Conservation (phyloP, 1,139 yeast genomes). For the Pichia sp. region DNA sequence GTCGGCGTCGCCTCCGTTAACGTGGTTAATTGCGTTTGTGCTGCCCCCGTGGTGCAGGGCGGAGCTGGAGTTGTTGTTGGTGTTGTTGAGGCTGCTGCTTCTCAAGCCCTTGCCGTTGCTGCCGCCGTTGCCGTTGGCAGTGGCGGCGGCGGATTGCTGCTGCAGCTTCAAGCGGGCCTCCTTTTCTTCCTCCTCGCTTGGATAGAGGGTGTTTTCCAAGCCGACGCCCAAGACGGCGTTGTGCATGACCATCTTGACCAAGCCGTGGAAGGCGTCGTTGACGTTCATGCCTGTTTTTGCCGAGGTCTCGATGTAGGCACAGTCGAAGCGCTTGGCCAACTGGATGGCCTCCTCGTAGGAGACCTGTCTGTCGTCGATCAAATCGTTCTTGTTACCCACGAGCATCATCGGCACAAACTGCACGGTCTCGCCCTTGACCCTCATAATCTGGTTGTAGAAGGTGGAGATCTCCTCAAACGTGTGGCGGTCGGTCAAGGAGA, state of each 20-base stretch:
- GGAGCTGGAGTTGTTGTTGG: background rate
- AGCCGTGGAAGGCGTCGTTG: slow-evolving; percentile 83
- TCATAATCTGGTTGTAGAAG: slow-evolving; percentile 78
- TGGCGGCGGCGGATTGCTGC: background rate
- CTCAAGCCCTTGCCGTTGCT: background rate
- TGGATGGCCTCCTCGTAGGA: slow-evolving; percentile 76
- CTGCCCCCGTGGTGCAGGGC: background rate
- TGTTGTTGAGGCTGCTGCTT: background rate
- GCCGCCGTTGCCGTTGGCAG: background rate
- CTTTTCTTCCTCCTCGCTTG: slow-evolving; percentile 25
- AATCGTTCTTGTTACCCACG: slow-evolving; percentile 85
- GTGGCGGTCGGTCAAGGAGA: slow-evolving; percentile 82
- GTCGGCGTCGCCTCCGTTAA: background rate
- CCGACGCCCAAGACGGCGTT: slow-evolving; percentile 26
- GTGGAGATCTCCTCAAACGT: slow-evolving; percentile 79
- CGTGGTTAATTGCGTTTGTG: background rate
- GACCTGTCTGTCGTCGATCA: slow-evolving; percentile 69
- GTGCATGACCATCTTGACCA: slow-evolving; percentile 45
- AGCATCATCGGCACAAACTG: slow-evolving; percentile 75
- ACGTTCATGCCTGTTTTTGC: slow-evolving; percentile 90
- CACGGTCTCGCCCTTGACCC: slow-evolving; percentile 71
- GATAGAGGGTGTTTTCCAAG: slow-evolving; percentile 27
- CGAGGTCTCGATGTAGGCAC: slow-evolving; percentile 89
- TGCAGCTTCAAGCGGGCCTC: slow-evolving; percentile 10
- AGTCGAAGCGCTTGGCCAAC: slow-evolving; percentile 81